Evolutionary conservation across 2,329 filamentous ascomycete genomes (phyloP).

Genomic region (Ceratocystis albifundus): DNA sequence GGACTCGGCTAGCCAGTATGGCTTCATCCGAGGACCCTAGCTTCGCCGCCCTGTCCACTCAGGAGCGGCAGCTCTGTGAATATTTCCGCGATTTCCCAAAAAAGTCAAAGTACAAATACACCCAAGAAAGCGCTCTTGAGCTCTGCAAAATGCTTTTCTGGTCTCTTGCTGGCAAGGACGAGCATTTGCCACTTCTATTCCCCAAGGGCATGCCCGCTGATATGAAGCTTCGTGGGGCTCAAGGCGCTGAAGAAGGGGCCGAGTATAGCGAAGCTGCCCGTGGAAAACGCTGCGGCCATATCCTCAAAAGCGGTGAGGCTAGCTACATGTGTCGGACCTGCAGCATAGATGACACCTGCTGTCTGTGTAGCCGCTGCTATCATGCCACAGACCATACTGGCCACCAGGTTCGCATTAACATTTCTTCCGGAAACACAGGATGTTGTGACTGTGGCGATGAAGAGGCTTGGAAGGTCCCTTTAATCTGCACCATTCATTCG

Average conservation of each 20-base stretch:
- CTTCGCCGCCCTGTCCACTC: slow-evolving; percentile 41
- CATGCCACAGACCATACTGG: slow-evolving; percentile 89
- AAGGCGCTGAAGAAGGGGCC: slow-evolving; percentile 83
- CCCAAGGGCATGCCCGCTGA: slow-evolving; percentile 48
- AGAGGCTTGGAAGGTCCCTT: slow-evolving; percentile 80
- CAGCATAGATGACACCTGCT: slow-evolving; percentile 87
- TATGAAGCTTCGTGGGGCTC: slow-evolving; percentile 74
- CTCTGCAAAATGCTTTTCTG: slow-evolving; percentile 74
- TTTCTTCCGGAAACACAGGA: slow-evolving; percentile 82
- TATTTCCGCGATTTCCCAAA: slow-evolving; percentile 68
- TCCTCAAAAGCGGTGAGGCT: slow-evolving; percentile 88
- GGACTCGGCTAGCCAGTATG: slow-evolving; percentile 32
- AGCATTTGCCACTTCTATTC: slow-evolving; percentile 71
- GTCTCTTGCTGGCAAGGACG: slow-evolving; percentile 64
- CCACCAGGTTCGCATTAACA: slow-evolving; percentile 79
- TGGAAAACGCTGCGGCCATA: slow-evolving; percentile 91
- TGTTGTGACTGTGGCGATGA: slow-evolving; percentile 96
- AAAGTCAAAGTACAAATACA: slow-evolving; percentile 64
- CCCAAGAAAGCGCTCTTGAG: slow-evolving; percentile 54
- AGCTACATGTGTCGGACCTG: slow-evolving; percentile 93
- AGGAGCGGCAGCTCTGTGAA: slow-evolving; percentile 74
- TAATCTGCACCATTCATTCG: slow-evolving; percentile 90
- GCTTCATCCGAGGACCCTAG: slow-evolving; percentile 30
- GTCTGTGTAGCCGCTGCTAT: slow-evolving; percentile 87
- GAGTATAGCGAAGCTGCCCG: slow-evolving; percentile 88